A percentile compares a stretch with the other conserved stretches of the same genome.
Conservation (phyloP, 1,139 yeast genomes). For the Maudiozyma humilis region DNA sequence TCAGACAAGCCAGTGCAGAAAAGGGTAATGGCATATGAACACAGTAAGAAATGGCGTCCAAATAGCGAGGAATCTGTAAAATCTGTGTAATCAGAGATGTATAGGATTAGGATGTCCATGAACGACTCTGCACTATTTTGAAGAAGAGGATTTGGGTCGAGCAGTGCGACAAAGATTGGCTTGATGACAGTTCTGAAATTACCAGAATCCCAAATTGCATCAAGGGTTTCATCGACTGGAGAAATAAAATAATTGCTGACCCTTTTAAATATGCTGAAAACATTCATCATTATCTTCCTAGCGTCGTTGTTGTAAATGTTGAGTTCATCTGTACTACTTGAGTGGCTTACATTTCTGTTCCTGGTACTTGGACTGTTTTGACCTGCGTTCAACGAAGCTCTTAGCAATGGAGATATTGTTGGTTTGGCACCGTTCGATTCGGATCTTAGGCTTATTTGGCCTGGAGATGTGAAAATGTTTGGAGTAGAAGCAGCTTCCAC, state of each 20-base stretch:
- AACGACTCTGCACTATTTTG: slow-evolving; percentile 20
- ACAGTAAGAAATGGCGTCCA: slow-evolving; percentile 19
- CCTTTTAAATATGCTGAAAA: slow-evolving; percentile 28
- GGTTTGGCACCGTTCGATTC: slow-evolving; percentile 2
- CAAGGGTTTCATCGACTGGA: slow-evolving; percentile 15
- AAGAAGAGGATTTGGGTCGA: slow-evolving; percentile 17
- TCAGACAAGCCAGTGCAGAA: slow-evolving; percentile 26
- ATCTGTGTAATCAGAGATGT: slow-evolving; percentile 17
- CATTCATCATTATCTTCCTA: slow-evolving; percentile 26
- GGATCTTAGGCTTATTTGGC: not conserved
- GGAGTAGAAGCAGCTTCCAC: slow-evolving; percentile 2
- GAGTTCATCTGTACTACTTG: not conserved
- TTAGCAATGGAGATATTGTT: not conserved
- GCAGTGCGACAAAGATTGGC: slow-evolving; percentile 22
- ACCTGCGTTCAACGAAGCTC: not conserved
- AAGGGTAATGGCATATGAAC: slow-evolving; percentile 25
- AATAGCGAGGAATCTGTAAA: slow-evolving; percentile 12
- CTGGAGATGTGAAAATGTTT: not conserved
- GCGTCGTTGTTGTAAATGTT: slow-evolving; percentile 21
- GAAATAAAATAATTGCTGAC: slow-evolving; percentile 24
- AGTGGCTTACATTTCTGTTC: slow-evolving; percentile 5
- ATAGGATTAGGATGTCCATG: slow-evolving; percentile 20
- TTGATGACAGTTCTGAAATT: slow-evolving; percentile 22
- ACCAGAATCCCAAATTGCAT: slow-evolving; percentile 19
- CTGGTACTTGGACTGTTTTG: slow-evolving; percentile 2